Evolutionary conservation across 2,329 filamentous ascomycete species (phyloP).

Genomic region (Cladosporium colombiae): DNA sequence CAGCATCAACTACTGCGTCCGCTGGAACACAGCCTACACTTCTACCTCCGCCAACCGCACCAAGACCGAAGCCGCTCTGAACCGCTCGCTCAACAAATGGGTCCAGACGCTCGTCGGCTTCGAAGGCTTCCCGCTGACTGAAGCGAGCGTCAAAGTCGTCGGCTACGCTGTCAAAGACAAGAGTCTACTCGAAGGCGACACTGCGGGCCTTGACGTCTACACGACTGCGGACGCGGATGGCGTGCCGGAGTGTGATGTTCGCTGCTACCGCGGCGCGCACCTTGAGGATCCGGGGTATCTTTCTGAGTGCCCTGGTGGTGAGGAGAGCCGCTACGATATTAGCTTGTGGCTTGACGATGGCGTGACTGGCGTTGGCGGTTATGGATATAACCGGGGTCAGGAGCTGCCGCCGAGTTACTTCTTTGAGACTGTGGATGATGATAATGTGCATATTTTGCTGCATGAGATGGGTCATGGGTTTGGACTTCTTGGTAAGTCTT

Average conservation of each 20-base stretch:
- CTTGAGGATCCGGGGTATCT: constrained; percentile 42
- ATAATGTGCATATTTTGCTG: constrained; percentile 50
- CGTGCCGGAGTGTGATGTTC: constrained; percentile 46
- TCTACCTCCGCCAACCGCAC: constrained; percentile 45
- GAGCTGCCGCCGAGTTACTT: constrained; percentile 50
- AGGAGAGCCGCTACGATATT: constrained; percentile 46
- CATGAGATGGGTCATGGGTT: constrained; percentile 52
- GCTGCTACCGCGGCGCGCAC: constrained; percentile 50
- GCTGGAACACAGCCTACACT: constrained; percentile 46
- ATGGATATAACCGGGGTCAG: constrained; percentile 28
- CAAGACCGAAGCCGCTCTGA: constrained; percentile 40
- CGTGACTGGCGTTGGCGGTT: constrained; percentile 47
- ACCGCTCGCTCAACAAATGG: constrained; percentile 44
- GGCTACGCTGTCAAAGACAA: constrained; percentile 48
- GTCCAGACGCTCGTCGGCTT: constrained; percentile 48
- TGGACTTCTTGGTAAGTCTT: constrained; percentile 15
- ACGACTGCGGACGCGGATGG: constrained; percentile 45
- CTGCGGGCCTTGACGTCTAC: constrained; percentile 44
- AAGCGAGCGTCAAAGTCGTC: constrained; percentile 45
- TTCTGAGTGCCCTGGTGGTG: constrained; percentile 41
- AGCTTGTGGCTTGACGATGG: constrained; percentile 52
- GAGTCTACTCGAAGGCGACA: constrained; percentile 41
- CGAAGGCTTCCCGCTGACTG: constrained; percentile 47
- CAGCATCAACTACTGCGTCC: constrained; percentile 47
- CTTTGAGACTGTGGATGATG: constrained; percentile 38